Evolutionary conservation across 129 eudicot genomes (phyloP), one percentile per base, ranked within the genome.

Genomic region (Artemisia annua): DNA sequence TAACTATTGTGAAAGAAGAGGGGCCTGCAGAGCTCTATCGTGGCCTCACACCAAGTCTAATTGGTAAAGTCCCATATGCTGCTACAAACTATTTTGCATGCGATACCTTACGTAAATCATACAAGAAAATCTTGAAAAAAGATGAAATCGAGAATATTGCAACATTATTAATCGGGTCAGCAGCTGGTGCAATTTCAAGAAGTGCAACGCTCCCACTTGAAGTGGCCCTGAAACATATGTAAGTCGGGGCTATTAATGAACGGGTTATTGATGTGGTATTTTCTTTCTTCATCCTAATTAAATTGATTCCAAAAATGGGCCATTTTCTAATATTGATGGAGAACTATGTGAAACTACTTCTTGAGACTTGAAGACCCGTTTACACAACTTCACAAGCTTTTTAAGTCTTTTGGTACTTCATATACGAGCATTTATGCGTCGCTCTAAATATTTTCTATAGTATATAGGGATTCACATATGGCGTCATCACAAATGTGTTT

Each of bases 141-240:
- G 97, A 85, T 6, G 85, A 87, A 12, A 85, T 89, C 30, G 97
- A 89, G 39, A 92, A 89, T 75, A 58, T 92, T 3, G 93, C 89
- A 12, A 92, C 96, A 30, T 86, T 92, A 17, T 54, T 89, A 61
- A 92, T 92, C 24, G 97, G 97, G 3, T 83, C 96, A 52, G 89
- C 92, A 57, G 96, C 94, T 4, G 96, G 96, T 19, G 97, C 97
- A 17, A 79, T 89, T 51, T 92, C 96, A 16, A 88, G 97, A 71
- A 85, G 80, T 28, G 93, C 96, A 20, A 89, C 96, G 2, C 89
- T 89, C 85, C 97, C 97, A 7, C 91, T 89, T 26, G 96, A 89
- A 75, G 94, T 92, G 83, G 97, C 96, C 7, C 83, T 96, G 19
- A 92, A 92, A 69, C 96, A 92, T 44, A 92, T 92, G 97, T 96